Evolutionary conservation across 140 eudicot species (phyloP).

Genomic region (Cichorium intybus): DNA sequence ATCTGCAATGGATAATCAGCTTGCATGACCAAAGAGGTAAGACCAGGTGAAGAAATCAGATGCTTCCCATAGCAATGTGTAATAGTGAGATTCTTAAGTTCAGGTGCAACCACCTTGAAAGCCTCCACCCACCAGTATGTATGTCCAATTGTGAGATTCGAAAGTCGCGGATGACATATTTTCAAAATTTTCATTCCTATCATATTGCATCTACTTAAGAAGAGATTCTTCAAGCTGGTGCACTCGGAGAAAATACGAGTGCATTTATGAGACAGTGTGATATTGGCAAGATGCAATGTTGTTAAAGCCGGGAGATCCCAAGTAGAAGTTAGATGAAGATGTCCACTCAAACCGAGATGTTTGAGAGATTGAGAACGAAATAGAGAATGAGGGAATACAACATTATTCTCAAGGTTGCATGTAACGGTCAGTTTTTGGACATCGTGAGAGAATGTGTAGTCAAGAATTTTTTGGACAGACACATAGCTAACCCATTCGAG

Average conservation of each 20-base stretch:
- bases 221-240: constrained; percentile 21
- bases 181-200: not conserved
- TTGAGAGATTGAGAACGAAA: not conserved
- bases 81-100: constrained; percentile 14
- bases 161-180: not conserved
- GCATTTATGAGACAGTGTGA: not conserved
- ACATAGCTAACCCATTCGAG: not conserved
- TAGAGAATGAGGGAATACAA: not conserved
- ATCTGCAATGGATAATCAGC: not conserved
- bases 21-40: not conserved
- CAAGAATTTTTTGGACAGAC: not conserved
- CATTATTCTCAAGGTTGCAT: not conserved
- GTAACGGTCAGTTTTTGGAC: not conserved
- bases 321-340: not conserved
- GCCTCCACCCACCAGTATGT: not conserved
- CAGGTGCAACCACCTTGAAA: constrained; percentile 9
- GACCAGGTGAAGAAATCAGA: not conserved
- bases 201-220: not conserved
- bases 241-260: constrained; percentile 9
- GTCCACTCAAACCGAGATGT: not conserved
- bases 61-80: not conserved
- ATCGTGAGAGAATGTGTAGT: constrained; percentile 13
- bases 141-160: not conserved
- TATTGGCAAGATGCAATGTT: not conserved
- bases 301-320: constrained; percentile 10